phyloP scores from a whole-genome alignment of 495 filamentous ascomycete genomes.

The Annulohypoxylon stygium region DNA sequence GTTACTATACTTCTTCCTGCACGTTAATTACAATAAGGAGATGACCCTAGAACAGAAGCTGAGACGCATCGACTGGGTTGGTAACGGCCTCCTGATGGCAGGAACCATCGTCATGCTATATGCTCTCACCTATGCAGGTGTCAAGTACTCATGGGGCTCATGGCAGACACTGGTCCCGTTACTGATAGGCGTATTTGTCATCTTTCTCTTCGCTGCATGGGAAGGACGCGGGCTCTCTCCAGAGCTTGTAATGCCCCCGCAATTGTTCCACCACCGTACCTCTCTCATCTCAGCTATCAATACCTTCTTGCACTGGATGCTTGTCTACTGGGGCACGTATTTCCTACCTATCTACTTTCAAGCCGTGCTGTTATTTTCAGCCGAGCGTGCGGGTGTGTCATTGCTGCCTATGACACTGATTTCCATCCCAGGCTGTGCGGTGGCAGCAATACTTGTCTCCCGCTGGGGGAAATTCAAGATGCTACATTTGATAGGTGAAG shows the following conservation, averaged over 20 bases:
- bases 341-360: conserved; percentile 66
- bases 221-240: conserved; percentile 24
- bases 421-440: conserved; percentile 48
- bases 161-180: conserved; percentile 49
- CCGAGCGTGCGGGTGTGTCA: conserved; percentile 51
- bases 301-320: conserved; percentile 37
- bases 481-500: conserved; percentile 55
- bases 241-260: conserved; percentile 46
- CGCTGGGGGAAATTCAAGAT: conserved; percentile 58
- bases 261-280: conserved; percentile 48
- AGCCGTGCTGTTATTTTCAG: conserved; percentile 44
- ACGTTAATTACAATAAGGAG: conserved; percentile 41
- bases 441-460: conserved; percentile 52
- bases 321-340: conserved; percentile 54
- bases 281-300: conserved; percentile 31
- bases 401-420: conserved; percentile 54
- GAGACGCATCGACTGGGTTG: conserved; percentile 47
- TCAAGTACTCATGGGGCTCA: conserved; percentile 47
- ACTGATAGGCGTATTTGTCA: conserved; percentile 42
- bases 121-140: conserved; percentile 41
- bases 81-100: conserved; percentile 52
- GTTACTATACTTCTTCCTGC: conserved; percentile 43
- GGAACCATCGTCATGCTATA: conserved; percentile 45
- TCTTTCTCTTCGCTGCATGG: conserved; percentile 39
- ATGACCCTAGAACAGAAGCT: conserved; percentile 29